Evolutionary conservation across 495 filamentous ascomycete species (phyloP).

Genomic region (Podospora appendiculata): DNA sequence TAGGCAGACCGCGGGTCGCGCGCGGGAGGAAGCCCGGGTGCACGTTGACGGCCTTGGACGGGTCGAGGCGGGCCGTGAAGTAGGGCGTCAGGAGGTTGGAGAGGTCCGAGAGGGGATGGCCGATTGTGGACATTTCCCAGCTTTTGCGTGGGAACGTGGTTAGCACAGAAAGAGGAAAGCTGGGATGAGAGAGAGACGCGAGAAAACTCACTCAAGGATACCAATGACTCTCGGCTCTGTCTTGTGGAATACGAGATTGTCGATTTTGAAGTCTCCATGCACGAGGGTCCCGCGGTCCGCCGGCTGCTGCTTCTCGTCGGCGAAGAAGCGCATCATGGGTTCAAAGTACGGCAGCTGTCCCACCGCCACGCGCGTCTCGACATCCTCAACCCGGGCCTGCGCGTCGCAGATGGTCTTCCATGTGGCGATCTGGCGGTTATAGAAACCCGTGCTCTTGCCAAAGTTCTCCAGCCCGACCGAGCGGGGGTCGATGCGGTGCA

Average conservation of each 20-base stretch:
- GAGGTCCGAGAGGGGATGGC: constrained; percentile 86
- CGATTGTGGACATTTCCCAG: constrained; percentile 96
- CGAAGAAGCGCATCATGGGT: constrained; percentile 74
- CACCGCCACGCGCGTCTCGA: constrained; percentile 66
- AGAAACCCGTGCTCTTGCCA: constrained; percentile 72
- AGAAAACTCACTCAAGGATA: constrained; percentile 64
- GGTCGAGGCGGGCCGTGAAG: constrained; percentile 31
- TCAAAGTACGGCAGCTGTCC: constrained; percentile 77
- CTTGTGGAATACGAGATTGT: constrained; percentile 91
- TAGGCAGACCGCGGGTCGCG: constrained; percentile 65
- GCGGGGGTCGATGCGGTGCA: constrained; percentile 67
- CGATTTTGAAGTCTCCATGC: constrained; percentile 97
- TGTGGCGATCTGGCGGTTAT: constrained; percentile 77
- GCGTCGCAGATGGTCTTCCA: constrained; percentile 68
- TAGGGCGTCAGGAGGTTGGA: constrained; percentile 72
- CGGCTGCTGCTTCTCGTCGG: constrained; percentile 58
- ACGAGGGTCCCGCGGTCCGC: constrained; percentile 70
- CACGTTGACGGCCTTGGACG: constrained; percentile 18
- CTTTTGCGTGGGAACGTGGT: constrained; percentile 21
- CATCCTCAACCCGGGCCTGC: constrained; percentile 67
- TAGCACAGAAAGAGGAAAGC: constrained; percentile 1
- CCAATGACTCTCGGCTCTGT: constrained; percentile 85
- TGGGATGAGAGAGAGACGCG: neutral
- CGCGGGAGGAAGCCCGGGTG: constrained; percentile 51
- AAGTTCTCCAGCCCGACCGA: constrained; percentile 60